A percentile compares a stretch with the other conserved stretches of the same genome.
These are phyloP conservation scores for Phialophora verrucosa DNA, from an alignment of 2,329 filamentous ascomycete genomes.

Conservation along the genomic window DNA sequence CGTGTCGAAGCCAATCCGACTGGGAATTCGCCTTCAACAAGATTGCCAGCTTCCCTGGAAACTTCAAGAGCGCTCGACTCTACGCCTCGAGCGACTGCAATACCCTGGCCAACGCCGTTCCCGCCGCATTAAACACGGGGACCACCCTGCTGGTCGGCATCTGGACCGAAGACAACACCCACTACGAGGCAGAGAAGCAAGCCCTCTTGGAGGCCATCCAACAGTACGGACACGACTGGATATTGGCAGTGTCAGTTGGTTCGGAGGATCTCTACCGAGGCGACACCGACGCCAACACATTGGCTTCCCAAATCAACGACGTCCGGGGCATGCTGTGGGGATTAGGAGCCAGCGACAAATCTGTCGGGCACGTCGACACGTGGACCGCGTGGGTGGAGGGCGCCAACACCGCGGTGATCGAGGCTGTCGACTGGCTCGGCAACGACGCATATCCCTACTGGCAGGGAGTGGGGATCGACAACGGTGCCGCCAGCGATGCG, in stretches of 20 bases:
- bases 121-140: slow-evolving; percentile 66
- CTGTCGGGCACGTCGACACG: slow-evolving; percentile 71
- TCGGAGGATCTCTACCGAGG: slow-evolving; percentile 71
- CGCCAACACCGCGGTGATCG: slow-evolving; percentile 65
- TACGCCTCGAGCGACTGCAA: slow-evolving; percentile 52
- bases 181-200: slow-evolving; percentile 65
- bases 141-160: slow-evolving; percentile 68
- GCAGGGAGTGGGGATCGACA: slow-evolving; percentile 64
- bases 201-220: slow-evolving; percentile 64
- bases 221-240: slow-evolving; percentile 62
- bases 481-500: slow-evolving; percentile 54
- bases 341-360: slow-evolving; percentile 52
- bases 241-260: slow-evolving; percentile 69
- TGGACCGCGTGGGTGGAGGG: slow-evolving; percentile 68
- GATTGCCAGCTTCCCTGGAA: slow-evolving; percentile 40
- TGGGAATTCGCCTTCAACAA: slow-evolving; percentile 42
- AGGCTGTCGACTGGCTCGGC: slow-evolving; percentile 68
- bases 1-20: slow-evolving; percentile 41
- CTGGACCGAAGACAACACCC: slow-evolving; percentile 59
- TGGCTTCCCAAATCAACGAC: slow-evolving; percentile 57
- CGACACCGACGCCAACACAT: slow-evolving; percentile 49
- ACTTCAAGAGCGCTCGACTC: slow-evolving; percentile 41
- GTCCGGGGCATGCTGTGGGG: slow-evolving; percentile 60
- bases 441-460: slow-evolving; percentile 72
- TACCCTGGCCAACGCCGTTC: slow-evolving; percentile 56